A percentile compares a stretch with the other conserved stretches of the same genome.
These are phyloP conservation scores for Plectosphaerella cucumerina DNA, from an alignment of 2,329 filamentous ascomycete species.

Conservation along the genomic window DNA sequence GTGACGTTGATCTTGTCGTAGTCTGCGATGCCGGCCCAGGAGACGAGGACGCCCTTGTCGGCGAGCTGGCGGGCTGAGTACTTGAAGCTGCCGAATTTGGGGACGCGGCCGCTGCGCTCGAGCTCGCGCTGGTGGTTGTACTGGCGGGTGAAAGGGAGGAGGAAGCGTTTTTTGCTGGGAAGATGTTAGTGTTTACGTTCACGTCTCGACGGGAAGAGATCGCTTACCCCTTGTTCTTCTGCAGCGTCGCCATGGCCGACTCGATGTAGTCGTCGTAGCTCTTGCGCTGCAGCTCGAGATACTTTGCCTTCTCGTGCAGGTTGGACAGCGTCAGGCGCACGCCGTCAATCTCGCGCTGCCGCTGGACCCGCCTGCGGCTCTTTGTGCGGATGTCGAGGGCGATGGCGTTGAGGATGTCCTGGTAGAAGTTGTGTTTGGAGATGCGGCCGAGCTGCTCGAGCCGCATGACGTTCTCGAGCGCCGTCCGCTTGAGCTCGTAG, in stretches of 20 bases:
- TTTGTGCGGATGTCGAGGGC: conserved; percentile 96
- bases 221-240: conserved; percentile 85
- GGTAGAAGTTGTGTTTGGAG: conserved; percentile 86
- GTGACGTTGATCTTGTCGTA: conserved; percentile 93
- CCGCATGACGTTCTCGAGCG: conserved; percentile 87
- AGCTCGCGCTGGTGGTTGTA: conserved; percentile 98
- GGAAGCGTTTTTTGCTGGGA: conserved; percentile 77
- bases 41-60: conserved; percentile 90
- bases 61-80: conserved; percentile 85
- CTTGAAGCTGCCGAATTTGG: conserved; percentile 97
- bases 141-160: conserved; percentile 95
- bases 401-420: conserved; percentile 96
- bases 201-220: neutral
- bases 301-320: conserved; percentile 80
- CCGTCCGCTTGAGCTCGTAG: conserved; percentile 85
- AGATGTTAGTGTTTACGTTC: conserved; percentile 16
- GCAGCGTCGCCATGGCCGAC: conserved; percentile 93
- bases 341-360: conserved; percentile 84
- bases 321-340: conserved; percentile 72
- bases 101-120: conserved; percentile 79
- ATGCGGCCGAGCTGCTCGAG: conserved; percentile 86
- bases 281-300: conserved; percentile 92
- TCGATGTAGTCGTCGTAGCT: conserved; percentile 99
- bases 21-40: conserved; percentile 82
- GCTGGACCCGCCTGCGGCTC: conserved; percentile 85